Conservation (phyloP, 495 filamentous ascomycete genomes). For the Daldinia grandis region DNA sequence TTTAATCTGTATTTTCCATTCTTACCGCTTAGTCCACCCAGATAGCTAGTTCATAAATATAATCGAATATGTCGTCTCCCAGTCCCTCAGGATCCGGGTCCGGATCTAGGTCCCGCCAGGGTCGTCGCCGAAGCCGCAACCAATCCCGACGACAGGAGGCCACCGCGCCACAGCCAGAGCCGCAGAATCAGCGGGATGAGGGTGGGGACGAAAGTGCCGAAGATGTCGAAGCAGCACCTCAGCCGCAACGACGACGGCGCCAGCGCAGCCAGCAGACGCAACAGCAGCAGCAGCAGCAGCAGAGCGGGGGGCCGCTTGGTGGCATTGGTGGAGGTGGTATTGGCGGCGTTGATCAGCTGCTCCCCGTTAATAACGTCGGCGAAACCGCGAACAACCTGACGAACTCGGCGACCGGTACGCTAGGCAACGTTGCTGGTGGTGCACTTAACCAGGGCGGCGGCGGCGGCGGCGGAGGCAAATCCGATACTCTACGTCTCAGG, state of each 20-base stretch:
- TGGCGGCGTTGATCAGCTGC: constrained; percentile 44
- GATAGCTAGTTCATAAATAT: not conserved
- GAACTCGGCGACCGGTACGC: constrained; percentile 64
- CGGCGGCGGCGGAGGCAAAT: constrained; percentile 58
- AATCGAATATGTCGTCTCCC: constrained; percentile 39
- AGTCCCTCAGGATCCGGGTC: constrained; percentile 35
- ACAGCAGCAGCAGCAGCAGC: constrained; percentile 50
- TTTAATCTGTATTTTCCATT: not conserved
- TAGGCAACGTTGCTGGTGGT: constrained; percentile 66
- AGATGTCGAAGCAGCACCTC: constrained; percentile 52
- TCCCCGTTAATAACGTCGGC: constrained; percentile 65
- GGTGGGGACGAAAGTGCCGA: constrained; percentile 53
- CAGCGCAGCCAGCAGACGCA: constrained; percentile 49
- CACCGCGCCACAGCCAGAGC: constrained; percentile 49
- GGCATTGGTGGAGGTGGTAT: constrained; percentile 61
- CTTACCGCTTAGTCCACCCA: not conserved
- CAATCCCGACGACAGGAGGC: constrained; percentile 42
- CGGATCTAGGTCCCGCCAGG: constrained; percentile 28
- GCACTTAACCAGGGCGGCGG: constrained; percentile 42
- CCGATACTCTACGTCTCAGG: constrained; percentile 77
- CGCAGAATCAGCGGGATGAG: constrained; percentile 39
- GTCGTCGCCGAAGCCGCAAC: constrained; percentile 41
- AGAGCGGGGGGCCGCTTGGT: constrained; percentile 63
- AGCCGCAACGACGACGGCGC: constrained; percentile 34
- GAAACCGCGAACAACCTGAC: constrained; percentile 72